Conservation (phyloP, 2,329 filamentous ascomycete species). For the Ascochyta fabae region DNA sequence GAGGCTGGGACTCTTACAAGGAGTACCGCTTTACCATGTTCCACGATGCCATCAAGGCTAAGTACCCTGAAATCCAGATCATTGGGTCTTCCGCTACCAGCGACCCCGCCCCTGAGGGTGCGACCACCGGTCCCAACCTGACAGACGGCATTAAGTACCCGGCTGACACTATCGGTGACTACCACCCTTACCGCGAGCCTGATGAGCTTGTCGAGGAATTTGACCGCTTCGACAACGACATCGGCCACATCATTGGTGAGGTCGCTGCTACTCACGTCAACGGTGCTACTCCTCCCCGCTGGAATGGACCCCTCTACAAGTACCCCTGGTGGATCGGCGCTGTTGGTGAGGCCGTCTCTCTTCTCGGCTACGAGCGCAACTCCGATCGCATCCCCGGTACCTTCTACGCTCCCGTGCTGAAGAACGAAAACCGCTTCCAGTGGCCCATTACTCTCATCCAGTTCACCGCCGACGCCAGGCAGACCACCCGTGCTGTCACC, state of each 20-base stretch:
- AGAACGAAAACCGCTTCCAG: constrained; percentile 46
- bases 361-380: constrained; percentile 71
- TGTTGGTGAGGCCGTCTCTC: constrained; percentile 69
- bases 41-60: constrained; percentile 42
- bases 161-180: constrained; percentile 42
- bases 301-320: constrained; percentile 31
- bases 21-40: constrained; percentile 45
- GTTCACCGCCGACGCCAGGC: constrained; percentile 49
- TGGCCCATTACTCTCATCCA: constrained; percentile 50
- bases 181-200: constrained; percentile 54
- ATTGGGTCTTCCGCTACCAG: constrained; percentile 42
- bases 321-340: constrained; percentile 59
- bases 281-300: constrained; percentile 33
- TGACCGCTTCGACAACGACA: constrained; percentile 52
- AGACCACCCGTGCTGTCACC: constrained; percentile 37
- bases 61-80: constrained; percentile 46
- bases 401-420: constrained; percentile 42
- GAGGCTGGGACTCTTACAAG: constrained; percentile 37
- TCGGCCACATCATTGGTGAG: constrained; percentile 43
- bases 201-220: constrained; percentile 52
- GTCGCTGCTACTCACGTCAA: constrained; percentile 45
- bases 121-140: constrained; percentile 47
- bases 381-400: constrained; percentile 63
- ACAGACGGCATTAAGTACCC: constrained; percentile 31
- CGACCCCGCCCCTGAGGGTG: constrained; percentile 34